Conservation (phyloP, 2,329 filamentous ascomycete genomes). For the Aspergillus japonicus region DNA sequence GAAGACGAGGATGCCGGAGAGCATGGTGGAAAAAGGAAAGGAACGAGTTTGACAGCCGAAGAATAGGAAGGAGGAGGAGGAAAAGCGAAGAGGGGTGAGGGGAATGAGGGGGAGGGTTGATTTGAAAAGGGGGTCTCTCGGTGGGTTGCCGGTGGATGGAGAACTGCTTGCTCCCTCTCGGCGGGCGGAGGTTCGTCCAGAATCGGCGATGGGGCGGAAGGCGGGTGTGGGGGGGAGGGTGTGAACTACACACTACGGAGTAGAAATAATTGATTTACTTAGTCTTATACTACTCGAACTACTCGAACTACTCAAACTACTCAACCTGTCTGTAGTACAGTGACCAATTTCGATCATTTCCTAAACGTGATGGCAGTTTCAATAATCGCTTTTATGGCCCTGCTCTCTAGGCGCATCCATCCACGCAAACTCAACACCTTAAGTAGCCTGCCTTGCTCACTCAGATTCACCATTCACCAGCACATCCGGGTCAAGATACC, state of each 20-base stretch:
- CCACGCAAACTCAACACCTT: background rate
- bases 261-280: too few species aligned
- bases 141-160: background rate
- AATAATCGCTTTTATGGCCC: background rate
- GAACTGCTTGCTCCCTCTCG: slow-evolving; percentile 13
- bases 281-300: too few species aligned
- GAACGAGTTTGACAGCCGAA: too few species aligned
- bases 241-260: too few species aligned
- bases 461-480: background rate
- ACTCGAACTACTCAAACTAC: too few species aligned
- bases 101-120: background rate
- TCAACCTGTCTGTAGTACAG: too few species aligned
- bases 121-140: slow-evolving; percentile 5
- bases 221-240: background rate
- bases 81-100: background rate
- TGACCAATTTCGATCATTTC: too few species aligned
- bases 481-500: background rate
- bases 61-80: background rate
- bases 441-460: background rate
- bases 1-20: slow-evolving; percentile 96
- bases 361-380: too few species aligned
- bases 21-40: slow-evolving; percentile 59
- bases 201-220: background rate
- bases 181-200: background rate
- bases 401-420: background rate